Percentiles rank a stretch among this genome's conserved stretches.
phyloP scores from a whole-genome alignment of 352 stramenopile genomes.

The Lagenidium giganteum region DNA sequence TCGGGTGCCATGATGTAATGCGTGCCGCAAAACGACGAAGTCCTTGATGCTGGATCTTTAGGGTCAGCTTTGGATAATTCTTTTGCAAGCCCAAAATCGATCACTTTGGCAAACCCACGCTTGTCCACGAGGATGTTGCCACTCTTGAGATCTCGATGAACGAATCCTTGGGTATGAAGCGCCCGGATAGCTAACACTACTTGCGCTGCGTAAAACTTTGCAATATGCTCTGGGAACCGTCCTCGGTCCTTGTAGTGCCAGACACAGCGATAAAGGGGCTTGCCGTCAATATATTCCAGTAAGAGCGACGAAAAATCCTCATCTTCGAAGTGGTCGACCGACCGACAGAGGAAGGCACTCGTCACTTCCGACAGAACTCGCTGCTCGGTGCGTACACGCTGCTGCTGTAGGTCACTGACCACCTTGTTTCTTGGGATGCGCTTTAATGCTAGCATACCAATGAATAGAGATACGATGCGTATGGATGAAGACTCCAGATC shows the following conservation, averaged over 20 bases:
- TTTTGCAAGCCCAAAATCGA: slow-evolving; percentile 67
- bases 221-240: slow-evolving; percentile 36
- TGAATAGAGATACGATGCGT: neutral
- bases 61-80: slow-evolving; percentile 2
- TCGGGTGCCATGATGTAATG: slow-evolving; percentile 64
- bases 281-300: slow-evolving; percentile 47
- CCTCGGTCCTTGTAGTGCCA: slow-evolving; percentile 33
- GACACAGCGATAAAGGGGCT: slow-evolving; percentile 49
- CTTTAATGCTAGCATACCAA: slow-evolving; percentile 30
- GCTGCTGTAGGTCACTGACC: slow-evolving; percentile 21
- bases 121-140: slow-evolving; percentile 48
- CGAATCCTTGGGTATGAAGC: slow-evolving; percentile 33
- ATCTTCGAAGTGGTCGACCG: slow-evolving; percentile 17
- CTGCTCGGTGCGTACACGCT: slow-evolving; percentile 31
- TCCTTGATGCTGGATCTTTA: neutral
- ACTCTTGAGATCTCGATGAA: slow-evolving; percentile 67
- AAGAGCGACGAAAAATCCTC: slow-evolving; percentile 23
- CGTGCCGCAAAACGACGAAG: slow-evolving; percentile 51
- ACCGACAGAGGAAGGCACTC: slow-evolving; percentile 42
- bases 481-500: no score
- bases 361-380: slow-evolving; percentile 21
- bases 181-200: slow-evolving; percentile 45
- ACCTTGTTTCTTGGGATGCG: slow-evolving; percentile 27
- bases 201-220: slow-evolving; percentile 51
- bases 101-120: slow-evolving; percentile 37